Evolutionary conservation across 2,329 filamentous ascomycete species (phyloP).

Genomic region (Pestalotiopsis sp.): DNA sequence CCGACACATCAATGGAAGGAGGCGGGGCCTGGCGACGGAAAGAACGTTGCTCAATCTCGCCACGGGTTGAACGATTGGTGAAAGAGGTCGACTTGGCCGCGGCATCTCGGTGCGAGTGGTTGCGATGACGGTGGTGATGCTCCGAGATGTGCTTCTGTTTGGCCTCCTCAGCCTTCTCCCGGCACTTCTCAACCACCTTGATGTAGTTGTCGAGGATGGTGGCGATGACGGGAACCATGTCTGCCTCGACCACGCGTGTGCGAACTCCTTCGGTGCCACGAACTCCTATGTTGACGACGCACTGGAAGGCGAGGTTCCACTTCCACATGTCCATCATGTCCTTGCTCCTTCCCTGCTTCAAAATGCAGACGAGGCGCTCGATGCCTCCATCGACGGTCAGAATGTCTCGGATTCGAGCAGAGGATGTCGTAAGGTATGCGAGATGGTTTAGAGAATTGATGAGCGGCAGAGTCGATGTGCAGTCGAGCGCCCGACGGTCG

Average conservation of each 20-base stretch:
- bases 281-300: conserved; percentile 97
- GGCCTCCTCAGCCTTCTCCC: conserved; percentile 81
- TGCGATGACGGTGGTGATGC: conserved; percentile 52
- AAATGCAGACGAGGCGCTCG: conserved; percentile 92
- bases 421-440: conserved; percentile 96
- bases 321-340: conserved; percentile 99
- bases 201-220: conserved; percentile 99
- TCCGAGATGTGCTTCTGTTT: conserved; percentile 70
- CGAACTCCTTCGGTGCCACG: conserved; percentile 92
- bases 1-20: conserved; percentile 78
- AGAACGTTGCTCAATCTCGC: conserved; percentile 61
- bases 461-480: conserved; percentile 93
- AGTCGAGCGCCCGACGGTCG: conserved; percentile 95
- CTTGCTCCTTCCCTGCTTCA: conserved; percentile 95
- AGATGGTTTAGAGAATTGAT: conserved; percentile 99
- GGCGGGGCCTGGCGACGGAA: conserved; percentile 81
- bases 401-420: conserved; percentile 95
- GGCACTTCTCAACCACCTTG: conserved; percentile 89
- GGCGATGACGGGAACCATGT: conserved; percentile 98
- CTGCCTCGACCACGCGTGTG: conserved; percentile 94
- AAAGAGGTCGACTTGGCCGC: conserved; percentile 54
- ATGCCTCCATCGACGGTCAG: conserved; percentile 98
- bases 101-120: conserved; percentile 49
- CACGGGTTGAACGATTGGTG: conserved; percentile 52
- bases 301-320: conserved; percentile 99